Conservation (phyloP, 495 filamentous ascomycete genomes). For the Letharia lupina region DNA sequence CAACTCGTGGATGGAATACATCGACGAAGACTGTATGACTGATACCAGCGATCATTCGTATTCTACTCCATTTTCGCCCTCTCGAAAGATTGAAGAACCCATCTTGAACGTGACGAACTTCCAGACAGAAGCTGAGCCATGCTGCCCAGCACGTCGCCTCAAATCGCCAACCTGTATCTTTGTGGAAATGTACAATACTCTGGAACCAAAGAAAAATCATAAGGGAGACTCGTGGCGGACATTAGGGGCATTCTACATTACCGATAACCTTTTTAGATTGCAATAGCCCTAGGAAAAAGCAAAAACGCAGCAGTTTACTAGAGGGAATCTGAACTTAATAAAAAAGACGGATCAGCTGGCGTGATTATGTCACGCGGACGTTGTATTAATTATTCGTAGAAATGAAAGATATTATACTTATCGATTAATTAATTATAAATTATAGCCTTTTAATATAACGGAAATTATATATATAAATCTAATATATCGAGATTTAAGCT, state of each 20-base stretch:
- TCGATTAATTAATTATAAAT: slow-evolving; percentile 6
- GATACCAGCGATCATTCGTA: slow-evolving; percentile 8
- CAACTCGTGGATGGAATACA: background rate
- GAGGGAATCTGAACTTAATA: slow-evolving; percentile 21
- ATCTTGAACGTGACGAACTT: slow-evolving; percentile 4
- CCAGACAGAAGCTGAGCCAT: slow-evolving; percentile 7
- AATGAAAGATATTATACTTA: slow-evolving; percentile 25
- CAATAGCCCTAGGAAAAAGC: too few relatives aligned
- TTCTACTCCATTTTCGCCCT: background rate
- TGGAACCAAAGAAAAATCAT: slow-evolving; percentile 3
- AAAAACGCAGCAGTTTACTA: slow-evolving; percentile 19
- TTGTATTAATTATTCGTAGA: slow-evolving; percentile 21
- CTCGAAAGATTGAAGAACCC: slow-evolving; percentile 2
- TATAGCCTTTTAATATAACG: too few relatives aligned
- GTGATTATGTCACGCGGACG: slow-evolving; percentile 18
- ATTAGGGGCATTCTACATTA: too few relatives aligned
- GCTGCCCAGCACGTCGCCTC: slow-evolving; percentile 2
- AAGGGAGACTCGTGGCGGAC: too few relatives aligned
- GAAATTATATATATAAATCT: background rate
- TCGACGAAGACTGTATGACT: slow-evolving; percentile 5
- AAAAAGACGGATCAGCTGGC: slow-evolving; percentile 22
- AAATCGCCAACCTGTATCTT: slow-evolving; percentile 9
- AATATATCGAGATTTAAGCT: too few relatives aligned
- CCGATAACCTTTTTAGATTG: too few relatives aligned
- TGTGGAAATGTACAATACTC: slow-evolving; percentile 1